These are phyloP conservation scores for Cyberlindnera mrakii DNA, from an alignment of 805 yeast genomes.

Conservation along the genomic window DNA sequence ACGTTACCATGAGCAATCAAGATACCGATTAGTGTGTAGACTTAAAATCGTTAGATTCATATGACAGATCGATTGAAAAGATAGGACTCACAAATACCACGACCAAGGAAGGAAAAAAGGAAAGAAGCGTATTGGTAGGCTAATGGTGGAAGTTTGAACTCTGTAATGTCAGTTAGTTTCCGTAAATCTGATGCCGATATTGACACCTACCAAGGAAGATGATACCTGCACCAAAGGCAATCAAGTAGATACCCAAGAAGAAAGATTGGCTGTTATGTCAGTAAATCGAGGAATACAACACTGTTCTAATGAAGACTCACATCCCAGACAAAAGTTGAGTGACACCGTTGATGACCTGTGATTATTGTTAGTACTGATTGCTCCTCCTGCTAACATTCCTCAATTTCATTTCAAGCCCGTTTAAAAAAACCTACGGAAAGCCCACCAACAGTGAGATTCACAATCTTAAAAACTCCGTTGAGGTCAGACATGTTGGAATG, in stretches of 20 bases:
- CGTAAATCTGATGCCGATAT: neutral
- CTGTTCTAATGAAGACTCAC: constrained; percentile 26
- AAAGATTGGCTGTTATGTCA: constrained; percentile 31
- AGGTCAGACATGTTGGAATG: constrained; percentile 19
- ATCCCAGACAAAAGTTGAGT: constrained; percentile 29
- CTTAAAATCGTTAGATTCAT: constrained; percentile 20
- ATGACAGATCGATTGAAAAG: neutral
- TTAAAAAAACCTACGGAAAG: constrained; percentile 17
- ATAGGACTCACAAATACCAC: constrained; percentile 52
- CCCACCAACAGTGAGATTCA: constrained; percentile 50
- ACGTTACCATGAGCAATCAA: constrained; percentile 45
- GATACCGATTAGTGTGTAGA: constrained; percentile 46
- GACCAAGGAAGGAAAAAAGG: constrained; percentile 60
- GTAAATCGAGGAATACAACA: neutral
- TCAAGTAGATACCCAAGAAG: constrained; percentile 51
- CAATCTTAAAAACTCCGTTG: constrained; percentile 27
- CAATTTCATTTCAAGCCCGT: too few species aligned
- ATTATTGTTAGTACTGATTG: too few species aligned
- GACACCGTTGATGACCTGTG: constrained; percentile 20
- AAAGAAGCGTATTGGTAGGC: constrained; percentile 60
- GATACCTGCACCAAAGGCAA: constrained; percentile 48
- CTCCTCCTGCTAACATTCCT: too few species aligned
- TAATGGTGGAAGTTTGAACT: constrained; percentile 44
- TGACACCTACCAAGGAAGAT: constrained; percentile 39
- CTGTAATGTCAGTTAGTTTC: constrained; percentile 14